Percentiles rank a stretch among this genome's conserved stretches.
These are phyloP conservation scores for Blastocladiella britannica DNA, from an alignment of 192 early-diverging fungal genomes.

Conservation along the genomic window DNA sequence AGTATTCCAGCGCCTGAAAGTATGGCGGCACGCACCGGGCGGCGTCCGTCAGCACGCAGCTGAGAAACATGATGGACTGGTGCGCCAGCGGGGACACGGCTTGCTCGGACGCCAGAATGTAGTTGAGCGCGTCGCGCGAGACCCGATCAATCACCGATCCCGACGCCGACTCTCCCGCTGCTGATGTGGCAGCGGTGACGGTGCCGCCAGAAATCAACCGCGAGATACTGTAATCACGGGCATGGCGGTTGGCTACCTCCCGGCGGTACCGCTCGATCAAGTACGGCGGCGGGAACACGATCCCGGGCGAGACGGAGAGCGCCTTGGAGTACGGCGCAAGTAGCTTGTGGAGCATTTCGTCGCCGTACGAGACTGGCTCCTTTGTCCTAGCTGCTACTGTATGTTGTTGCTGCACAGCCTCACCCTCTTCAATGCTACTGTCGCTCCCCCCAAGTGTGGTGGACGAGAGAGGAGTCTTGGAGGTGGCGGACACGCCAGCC, in stretches of 20 bases:
- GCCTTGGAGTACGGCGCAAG: slow-evolving; percentile 42
- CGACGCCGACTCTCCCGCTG: slow-evolving; percentile 12
- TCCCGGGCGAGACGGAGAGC: slow-evolving; percentile 73
- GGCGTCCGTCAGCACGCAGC: neutral
- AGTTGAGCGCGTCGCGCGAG: neutral
- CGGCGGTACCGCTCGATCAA: slow-evolving; percentile 42
- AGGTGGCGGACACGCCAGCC: too few relatives aligned
- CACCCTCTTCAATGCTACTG: too few relatives aligned
- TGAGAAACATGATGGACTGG: neutral
- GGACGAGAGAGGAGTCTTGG: too few relatives aligned
- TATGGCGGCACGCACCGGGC: slow-evolving; percentile 24
- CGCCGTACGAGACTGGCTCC: neutral
- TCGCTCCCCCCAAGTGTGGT: too few relatives aligned
- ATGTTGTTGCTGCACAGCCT: too few relatives aligned
- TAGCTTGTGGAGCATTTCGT: slow-evolving; percentile 1
- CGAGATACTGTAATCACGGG: neutral
- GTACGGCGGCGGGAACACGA: slow-evolving; percentile 68
- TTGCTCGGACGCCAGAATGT: neutral
- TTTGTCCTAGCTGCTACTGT: too few relatives aligned
- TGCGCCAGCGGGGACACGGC: slow-evolving; percentile 1
- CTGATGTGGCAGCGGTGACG: slow-evolving; percentile 18
- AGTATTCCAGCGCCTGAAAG: slow-evolving; percentile 62
- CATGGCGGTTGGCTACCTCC: slow-evolving; percentile 18
- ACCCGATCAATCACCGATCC: neutral
- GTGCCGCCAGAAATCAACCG: slow-evolving; percentile 21